Evolutionary conservation across 192 early-diverging fungal species (phyloP).

Genomic region (Mortierella antarctica): DNA sequence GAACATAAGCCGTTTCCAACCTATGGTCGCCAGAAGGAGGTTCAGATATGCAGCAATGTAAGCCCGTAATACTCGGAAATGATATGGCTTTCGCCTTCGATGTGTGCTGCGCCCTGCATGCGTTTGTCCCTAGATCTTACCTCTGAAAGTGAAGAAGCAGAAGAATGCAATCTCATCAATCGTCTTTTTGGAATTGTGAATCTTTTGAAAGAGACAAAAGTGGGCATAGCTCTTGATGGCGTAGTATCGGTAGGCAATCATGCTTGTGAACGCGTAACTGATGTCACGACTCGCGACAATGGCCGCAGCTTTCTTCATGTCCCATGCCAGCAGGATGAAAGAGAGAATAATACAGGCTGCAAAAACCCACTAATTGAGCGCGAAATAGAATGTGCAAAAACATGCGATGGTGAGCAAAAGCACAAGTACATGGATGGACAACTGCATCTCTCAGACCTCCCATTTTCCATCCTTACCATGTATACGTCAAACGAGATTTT

Average conservation of each 20-base stretch:
- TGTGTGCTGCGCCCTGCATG: too few species aligned
- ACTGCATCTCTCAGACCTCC: not conserved
- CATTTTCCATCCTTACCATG: conserved; percentile 22
- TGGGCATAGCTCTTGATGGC: conserved; percentile 80
- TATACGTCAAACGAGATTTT: conserved; percentile 37
- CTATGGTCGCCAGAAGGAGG: conserved; percentile 34
- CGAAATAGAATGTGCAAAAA: not conserved
- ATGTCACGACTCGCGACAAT: conserved; percentile 80
- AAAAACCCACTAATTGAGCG: conserved; percentile 55
- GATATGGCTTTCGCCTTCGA: too few species aligned
- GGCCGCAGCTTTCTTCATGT: conserved; percentile 73
- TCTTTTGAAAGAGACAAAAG: conserved; percentile 83
- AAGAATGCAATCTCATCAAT: conserved; percentile 81
- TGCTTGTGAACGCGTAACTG: conserved; percentile 77
- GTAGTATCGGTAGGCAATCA: conserved; percentile 81
- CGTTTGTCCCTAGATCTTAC: conserved; percentile 43
- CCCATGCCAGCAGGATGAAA: conserved; percentile 75
- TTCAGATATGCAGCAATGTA: too few species aligned
- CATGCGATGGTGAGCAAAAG: not conserved
- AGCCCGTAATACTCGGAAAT: too few species aligned
- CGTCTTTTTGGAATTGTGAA: conserved; percentile 68
- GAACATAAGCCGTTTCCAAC: conserved; percentile 86
- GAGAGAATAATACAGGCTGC: conserved; percentile 77
- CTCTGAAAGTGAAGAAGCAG: conserved; percentile 85
- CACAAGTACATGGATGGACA: not conserved